Conservation (phyloP, 2,329 filamentous ascomycete genomes). For the Pseudocercospora pini-densiflorae region DNA sequence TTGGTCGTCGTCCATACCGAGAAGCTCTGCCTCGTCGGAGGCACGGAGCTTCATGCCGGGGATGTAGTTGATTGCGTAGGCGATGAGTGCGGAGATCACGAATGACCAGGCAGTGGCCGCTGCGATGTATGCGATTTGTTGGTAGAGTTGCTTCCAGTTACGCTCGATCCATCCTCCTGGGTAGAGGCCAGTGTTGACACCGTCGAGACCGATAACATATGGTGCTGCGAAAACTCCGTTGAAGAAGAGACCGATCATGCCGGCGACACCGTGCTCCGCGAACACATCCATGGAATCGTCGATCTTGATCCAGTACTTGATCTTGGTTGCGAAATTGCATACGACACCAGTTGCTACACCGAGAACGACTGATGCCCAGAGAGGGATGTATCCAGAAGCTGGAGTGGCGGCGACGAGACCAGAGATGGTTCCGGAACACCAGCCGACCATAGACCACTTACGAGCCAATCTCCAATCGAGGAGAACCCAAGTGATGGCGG, state of each 20-base stretch:
- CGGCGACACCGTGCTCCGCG: conserved; percentile 84
- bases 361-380: conserved; percentile 66
- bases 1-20: conserved; percentile 89
- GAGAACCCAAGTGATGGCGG: conserved; percentile 88
- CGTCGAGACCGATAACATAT: conserved; percentile 75
- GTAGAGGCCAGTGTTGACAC: conserved; percentile 65
- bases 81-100: conserved; percentile 72
- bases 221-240: conserved; percentile 73
- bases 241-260: conserved; percentile 79
- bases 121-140: conserved; percentile 77
- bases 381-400: conserved; percentile 76
- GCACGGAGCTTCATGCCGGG: conserved; percentile 81
- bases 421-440: conserved; percentile 88
- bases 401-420: conserved; percentile 88
- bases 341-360: conserved; percentile 67
- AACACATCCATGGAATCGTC: conserved; percentile 92
- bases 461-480: conserved; percentile 93
- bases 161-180: conserved; percentile 75
- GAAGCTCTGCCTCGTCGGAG: conserved; percentile 78
- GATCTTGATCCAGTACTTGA: conserved; percentile 76
- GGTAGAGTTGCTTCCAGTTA: conserved; percentile 75
- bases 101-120: conserved; percentile 72
- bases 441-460: conserved; percentile 94
- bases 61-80: conserved; percentile 73
- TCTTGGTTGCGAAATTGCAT: conserved; percentile 86